Evolutionary conservation across 352 stramenopile species (phyloP).

Genomic region (Aphanomyces invadans): DNA sequence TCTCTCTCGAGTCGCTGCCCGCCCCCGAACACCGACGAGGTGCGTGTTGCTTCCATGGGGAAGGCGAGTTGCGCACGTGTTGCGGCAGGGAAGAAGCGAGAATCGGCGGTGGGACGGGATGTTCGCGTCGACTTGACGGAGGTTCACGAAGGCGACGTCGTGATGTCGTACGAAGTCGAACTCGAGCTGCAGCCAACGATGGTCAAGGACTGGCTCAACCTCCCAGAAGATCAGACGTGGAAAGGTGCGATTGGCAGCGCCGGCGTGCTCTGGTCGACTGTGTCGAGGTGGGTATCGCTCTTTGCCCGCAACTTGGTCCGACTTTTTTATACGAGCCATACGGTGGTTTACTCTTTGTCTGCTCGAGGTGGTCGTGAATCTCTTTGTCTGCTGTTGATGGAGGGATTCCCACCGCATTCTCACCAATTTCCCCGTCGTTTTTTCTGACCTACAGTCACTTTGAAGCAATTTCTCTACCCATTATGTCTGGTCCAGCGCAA

Average conservation of each 20-base stretch:
- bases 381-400: no score
- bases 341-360: no score
- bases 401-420: no score
- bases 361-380: no score
- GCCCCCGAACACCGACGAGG: constrained; percentile 1
- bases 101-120: constrained; percentile 65
- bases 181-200: constrained; percentile 58
- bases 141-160: constrained; percentile 65
- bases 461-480: no score
- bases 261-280: constrained; percentile 16
- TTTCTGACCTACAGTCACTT: no score
- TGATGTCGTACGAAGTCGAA: constrained; percentile 67
- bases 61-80: no score
- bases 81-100: constrained; percentile 72
- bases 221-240: constrained; percentile 65
- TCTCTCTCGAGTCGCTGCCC: constrained; percentile 7
- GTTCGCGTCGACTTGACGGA: constrained; percentile 77
- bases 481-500: no score
- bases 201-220: constrained; percentile 68
- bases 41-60: no score
- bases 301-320: no score
- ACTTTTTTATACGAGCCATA: no score
- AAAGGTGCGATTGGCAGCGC: constrained; percentile 41
- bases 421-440: no score
- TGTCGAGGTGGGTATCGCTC: constrained; percentile 39